Evolutionary conservation across 129 eudicot genomes (phyloP), one percentile per base, ranked within the genome.

Genomic region (Apium graveolens): DNA sequence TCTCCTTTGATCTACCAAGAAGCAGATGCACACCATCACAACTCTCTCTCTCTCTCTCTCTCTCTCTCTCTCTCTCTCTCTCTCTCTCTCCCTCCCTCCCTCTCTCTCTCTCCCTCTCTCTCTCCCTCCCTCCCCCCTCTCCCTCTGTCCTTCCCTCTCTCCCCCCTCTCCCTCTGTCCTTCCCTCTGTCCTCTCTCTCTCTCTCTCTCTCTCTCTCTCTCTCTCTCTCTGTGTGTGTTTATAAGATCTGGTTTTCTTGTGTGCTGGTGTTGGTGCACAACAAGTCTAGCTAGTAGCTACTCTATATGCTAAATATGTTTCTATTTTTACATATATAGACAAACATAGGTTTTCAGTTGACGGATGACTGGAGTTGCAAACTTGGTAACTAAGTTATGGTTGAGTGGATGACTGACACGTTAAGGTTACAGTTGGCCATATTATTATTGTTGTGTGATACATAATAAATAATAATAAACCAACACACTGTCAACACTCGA

Each of bases 1-100:
- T 72, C 86, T 84, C 87, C 80, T 88, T 79, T 92, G 97, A 80
- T 90, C 97, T 82, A 92, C 96, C 80, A 90, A 83, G 83, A 92
- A 92, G 86, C 96, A 92, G 37, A 88, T 86, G 42, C 91, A 86
- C 80, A 88, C 97, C 96, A 92, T 92, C 73, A 29, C 5, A 75
- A 2, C 7, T 8, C 31, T 5, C 62, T 53, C 62, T 48, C 21
- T 45, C 49, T 45, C 20, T 44, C 48, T 44, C 48, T 44, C 48
- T 44, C 48, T 11, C 48, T 44, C 14, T 44, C 17, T 44, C 17
- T 44, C 4, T 44, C 41, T 38, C 41, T 38, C 41, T 38, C 41
- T 38, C 41, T 38, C 41, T 0, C 5, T 5, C 41, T 38, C 5
- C 5, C 41, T 38, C 5, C 5, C 5, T 4, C 5, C 6, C 5